phyloP scores from a whole-genome alignment of 1,139 yeast species.

The Diutina rugosa region DNA sequence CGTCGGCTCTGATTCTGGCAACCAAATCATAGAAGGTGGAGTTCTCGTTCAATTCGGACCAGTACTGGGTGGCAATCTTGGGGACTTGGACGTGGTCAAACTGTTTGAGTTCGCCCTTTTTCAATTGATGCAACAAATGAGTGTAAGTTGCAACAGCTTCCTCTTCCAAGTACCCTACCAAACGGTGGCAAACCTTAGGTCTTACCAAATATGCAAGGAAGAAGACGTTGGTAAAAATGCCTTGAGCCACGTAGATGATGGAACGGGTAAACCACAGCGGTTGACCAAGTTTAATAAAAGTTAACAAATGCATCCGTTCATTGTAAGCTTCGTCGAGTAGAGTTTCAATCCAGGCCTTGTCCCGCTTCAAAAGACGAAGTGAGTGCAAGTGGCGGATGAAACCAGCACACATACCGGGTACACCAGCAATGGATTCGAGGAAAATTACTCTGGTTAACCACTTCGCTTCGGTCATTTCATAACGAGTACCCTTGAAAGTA shows the following conservation, averaged over 20 bases:
- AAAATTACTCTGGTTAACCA: slow-evolving; percentile 63
- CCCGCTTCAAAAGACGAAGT: slow-evolving; percentile 46
- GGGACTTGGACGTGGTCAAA: slow-evolving; percentile 36
- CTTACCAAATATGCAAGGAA: slow-evolving; percentile 45
- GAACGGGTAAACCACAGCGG: slow-evolving; percentile 50
- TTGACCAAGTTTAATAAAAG: slow-evolving; percentile 52
- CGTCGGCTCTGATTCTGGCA: slow-evolving; percentile 65
- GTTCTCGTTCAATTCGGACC: slow-evolving; percentile 37
- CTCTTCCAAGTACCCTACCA: slow-evolving; percentile 71
- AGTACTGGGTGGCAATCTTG: slow-evolving; percentile 48
- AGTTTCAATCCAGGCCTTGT: slow-evolving; percentile 69
- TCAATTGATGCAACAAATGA: slow-evolving; percentile 42
- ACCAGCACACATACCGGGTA: slow-evolving; percentile 70
- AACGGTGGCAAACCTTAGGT: slow-evolving; percentile 61
- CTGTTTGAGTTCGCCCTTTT: slow-evolving; percentile 39
- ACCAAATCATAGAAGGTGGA: slow-evolving; percentile 50
- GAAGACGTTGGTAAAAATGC: slow-evolving; percentile 56
- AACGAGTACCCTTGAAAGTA: slow-evolving; percentile 32
- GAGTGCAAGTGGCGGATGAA: slow-evolving; percentile 56
- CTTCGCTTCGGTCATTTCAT: slow-evolving; percentile 45
- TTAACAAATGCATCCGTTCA: slow-evolving; percentile 66
- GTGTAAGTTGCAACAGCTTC: slow-evolving; percentile 68
- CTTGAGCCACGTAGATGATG: slow-evolving; percentile 55
- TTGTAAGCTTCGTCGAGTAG: slow-evolving; percentile 67
- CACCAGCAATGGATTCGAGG: slow-evolving; percentile 65